Base-by-base conservation (phyloP, 257 asterid species). In the Linaria vulgaris region DNA sequence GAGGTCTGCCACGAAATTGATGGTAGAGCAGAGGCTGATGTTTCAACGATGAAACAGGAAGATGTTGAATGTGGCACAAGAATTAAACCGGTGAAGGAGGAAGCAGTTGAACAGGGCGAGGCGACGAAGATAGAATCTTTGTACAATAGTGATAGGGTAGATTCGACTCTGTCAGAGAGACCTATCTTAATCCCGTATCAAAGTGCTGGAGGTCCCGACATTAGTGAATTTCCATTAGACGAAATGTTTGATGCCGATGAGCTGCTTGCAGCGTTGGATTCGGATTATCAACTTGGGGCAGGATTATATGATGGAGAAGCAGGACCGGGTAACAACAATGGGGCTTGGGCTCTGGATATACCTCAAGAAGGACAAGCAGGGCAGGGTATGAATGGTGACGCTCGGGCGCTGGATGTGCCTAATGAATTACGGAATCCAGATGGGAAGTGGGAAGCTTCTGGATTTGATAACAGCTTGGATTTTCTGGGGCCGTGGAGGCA, bases 241-340 rank as follows among this genome's bases (percentile, higher is more conserved):
- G 74, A 68, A 45, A 56, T 62, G 70, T 56, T 67, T 27, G 59
- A 63, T 25, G 52, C n/a, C 6, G 74, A 73, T 9, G 66, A 73
- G 51, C 30, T 57, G 34, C 64, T 67, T 31, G 62, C 14, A 8
- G 13, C 30, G 12, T 25, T 72, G 56, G 73, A 61, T 24, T 21
- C 31, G 12, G 10, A 12, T 1, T 50, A 53, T n/a, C 25, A 53
- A 20, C 1, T 15, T 23, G 43, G 59, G 25, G 16, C 59, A 6
- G 39, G 20, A 8, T 54, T 13, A 24, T 14, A 54, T 38, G 17
- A 13, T 23, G 59, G 59, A 4, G 39, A 1, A 23, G 39, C 27
- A n/a, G 10, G n/a, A 16, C 59, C 21, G 59, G 39, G 24, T 53
- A 17, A n/a, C 1, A 53, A 53, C 9, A 6, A 2, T 22, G 21